A percentile compares a stretch with the other conserved stretches of the same genome.
phyloP scores from a whole-genome alignment of 345 rosid genomes.

The Zanthoxylum bungeanum region DNA sequence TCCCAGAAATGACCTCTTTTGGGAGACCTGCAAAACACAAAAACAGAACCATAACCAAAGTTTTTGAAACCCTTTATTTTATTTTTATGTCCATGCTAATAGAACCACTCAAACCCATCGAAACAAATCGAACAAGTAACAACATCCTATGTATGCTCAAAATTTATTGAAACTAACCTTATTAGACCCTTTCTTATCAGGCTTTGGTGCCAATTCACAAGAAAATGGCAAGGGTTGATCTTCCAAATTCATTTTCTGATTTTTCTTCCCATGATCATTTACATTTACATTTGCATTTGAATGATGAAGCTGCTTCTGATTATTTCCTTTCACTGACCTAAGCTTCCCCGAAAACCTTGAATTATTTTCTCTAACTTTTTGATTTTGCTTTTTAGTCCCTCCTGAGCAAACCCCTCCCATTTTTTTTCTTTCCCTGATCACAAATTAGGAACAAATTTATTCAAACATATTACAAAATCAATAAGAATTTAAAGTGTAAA shows the following conservation, averaged over 20 bases:
- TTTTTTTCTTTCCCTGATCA: slow-evolving; percentile 9
- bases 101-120: neutral
- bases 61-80: neutral
- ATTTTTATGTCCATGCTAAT: neutral
- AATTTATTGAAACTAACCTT: slow-evolving; percentile 41
- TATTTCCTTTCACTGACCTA: slow-evolving; percentile 34
- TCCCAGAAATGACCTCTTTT: slow-evolving; percentile 60
- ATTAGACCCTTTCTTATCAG: slow-evolving; percentile 24
- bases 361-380: slow-evolving; percentile 25
- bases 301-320: slow-evolving; percentile 27
- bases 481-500: neutral
- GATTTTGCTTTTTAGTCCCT: slow-evolving; percentile 24
- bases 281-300: slow-evolving; percentile 10
- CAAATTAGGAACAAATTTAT: neutral
- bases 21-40: slow-evolving; percentile 29
- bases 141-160: neutral
- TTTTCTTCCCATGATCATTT: slow-evolving; percentile 15
- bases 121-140: neutral
- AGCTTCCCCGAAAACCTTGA: slow-evolving; percentile 35
- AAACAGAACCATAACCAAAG: slow-evolving; percentile 6
- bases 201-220: slow-evolving; percentile 50
- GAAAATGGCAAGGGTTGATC: slow-evolving; percentile 40
- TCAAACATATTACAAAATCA: neutral
- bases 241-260: slow-evolving; percentile 21
- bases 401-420: slow-evolving; percentile 73